A percentile compares a stretch with the other conserved stretches of the same genome.
Evolutionary conservation across 352 stramenopile genomes (phyloP).

Genomic region (Elongisporangium prolatum): DNA sequence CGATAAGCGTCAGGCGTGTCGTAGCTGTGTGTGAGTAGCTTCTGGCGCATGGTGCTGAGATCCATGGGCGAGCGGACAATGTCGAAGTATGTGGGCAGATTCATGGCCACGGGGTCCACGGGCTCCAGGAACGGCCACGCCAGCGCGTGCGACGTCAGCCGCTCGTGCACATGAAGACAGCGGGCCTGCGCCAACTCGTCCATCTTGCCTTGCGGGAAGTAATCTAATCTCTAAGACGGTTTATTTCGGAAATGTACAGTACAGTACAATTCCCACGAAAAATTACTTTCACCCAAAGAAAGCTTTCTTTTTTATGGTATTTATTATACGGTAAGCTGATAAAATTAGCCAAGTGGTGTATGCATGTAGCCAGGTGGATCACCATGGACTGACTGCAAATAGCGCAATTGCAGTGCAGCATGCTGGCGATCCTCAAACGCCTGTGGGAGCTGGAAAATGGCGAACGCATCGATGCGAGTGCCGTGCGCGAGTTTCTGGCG

Average conservation of each 20-base stretch:
- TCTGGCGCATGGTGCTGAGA: slow-evolving; percentile 90
- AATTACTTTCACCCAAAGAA: no score
- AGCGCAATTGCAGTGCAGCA: not conserved
- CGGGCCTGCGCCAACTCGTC: slow-evolving; percentile 37
- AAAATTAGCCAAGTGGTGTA: not conserved
- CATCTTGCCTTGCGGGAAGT: slow-evolving; percentile 20
- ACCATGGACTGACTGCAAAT: not conserved
- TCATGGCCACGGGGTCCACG: slow-evolving; percentile 92
- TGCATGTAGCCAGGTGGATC: not conserved
- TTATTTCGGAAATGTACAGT: no score
- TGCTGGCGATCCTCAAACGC: slow-evolving; percentile 23
- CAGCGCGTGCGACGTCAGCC: slow-evolving; percentile 52
- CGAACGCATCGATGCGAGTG: slow-evolving; percentile 10
- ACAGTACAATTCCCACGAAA: no score
- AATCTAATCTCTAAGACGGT: not conserved
- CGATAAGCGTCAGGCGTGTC: slow-evolving; percentile 44
- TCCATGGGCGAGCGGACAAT: slow-evolving; percentile 97
- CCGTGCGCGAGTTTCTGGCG: slow-evolving; percentile 32
- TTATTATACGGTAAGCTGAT: no score
- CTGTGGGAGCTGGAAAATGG: slow-evolving; percentile 30
- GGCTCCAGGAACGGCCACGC: slow-evolving; percentile 90
- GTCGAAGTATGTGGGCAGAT: slow-evolving; percentile 93
- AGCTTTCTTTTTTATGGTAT: no score
- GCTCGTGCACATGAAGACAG: slow-evolving; percentile 58
- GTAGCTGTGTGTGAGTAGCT: slow-evolving; percentile 63